Conservation (phyloP, 345 rosid genomes). For the Aurinia saxatilis region DNA sequence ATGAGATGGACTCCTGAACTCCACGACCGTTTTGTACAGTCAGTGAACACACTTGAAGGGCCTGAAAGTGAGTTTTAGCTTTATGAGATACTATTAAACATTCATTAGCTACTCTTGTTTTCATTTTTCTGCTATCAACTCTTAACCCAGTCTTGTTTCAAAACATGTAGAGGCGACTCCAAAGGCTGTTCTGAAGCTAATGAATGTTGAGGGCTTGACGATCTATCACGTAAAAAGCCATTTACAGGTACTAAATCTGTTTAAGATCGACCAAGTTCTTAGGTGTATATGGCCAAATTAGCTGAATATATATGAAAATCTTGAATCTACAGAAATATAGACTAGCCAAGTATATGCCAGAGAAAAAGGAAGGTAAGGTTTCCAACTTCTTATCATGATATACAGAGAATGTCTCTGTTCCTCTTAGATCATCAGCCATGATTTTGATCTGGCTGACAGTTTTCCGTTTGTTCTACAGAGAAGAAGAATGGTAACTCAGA, state of each 20-base stretch:
- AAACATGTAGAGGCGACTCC: conserved; percentile 81
- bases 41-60: conserved; percentile 76
- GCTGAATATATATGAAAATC: conserved; percentile 1
- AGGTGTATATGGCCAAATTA: not conserved
- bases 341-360: conserved; percentile 84
- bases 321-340: conserved; percentile 72
- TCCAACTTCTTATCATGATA: conserved; percentile 1
- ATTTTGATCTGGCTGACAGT: not conserved
- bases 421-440: not conserved
- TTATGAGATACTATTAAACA: not conserved
- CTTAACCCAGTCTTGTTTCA: conserved; percentile 5
- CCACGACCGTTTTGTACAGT: conserved; percentile 61
- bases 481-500: conserved; percentile 47
- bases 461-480: conserved; percentile 22
- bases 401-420: not conserved
- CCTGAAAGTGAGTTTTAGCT: conserved; percentile 65
- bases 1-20: conserved; percentile 98
- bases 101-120: not conserved
- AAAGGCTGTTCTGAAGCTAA: conserved; percentile 78
- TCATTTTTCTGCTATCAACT: not conserved
- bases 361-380: conserved; percentile 71
- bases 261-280: not conserved
- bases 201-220: conserved; percentile 86
- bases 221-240: conserved; percentile 96
- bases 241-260: conserved; percentile 54